Evolutionary conservation across 2,329 filamentous ascomycete species (phyloP).

Genomic region (Aspergillus pseudotamarii): DNA sequence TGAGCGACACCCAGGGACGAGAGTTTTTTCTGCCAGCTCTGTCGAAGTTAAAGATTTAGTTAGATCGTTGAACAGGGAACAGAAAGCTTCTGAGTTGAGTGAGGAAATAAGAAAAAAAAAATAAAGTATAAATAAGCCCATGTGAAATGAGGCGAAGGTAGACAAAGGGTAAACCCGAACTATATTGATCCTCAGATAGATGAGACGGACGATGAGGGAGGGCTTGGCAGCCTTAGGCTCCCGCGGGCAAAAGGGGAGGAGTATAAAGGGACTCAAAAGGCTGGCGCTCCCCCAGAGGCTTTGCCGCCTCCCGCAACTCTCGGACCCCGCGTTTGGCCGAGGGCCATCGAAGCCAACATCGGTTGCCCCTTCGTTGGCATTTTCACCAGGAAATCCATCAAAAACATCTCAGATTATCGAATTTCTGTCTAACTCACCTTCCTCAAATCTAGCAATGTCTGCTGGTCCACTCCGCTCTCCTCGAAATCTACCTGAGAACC

Average conservation of each 20-base stretch:
- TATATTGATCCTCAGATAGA: constrained; percentile 1
- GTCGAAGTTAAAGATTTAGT: constrained; percentile 10
- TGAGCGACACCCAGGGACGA: constrained; percentile 79
- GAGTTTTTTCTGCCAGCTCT: constrained; percentile 95
- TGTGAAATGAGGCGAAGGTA: not conserved
- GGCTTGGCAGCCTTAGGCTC: constrained; percentile 26
- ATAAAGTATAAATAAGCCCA: not conserved
- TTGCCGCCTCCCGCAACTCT: constrained; percentile 38
- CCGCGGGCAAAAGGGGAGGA: constrained; percentile 36
- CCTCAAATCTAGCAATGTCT: constrained; percentile 82
- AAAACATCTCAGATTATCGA: not conserved
- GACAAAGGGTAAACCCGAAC: constrained; percentile 3
- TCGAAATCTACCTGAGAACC: constrained; percentile 94
- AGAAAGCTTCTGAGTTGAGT: not conserved
- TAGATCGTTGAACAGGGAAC: not conserved
- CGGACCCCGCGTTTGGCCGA: constrained; percentile 33
- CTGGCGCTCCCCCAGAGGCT: constrained; percentile 38
- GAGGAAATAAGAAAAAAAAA: no score
- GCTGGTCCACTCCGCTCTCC: constrained; percentile 88
- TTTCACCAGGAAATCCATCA: not conserved
- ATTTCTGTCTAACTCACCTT: constrained; percentile 65
- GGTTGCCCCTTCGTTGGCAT: not conserved
- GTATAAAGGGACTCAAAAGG: constrained; percentile 47
- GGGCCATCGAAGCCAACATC: constrained; percentile 30
- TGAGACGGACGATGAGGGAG: not conserved